A percentile compares a stretch with the other conserved stretches of the same genome.
These are phyloP conservation scores for Meripilus lineatus DNA, from an alignment of 1,284 basidiomycete species.

Conservation along the genomic window DNA sequence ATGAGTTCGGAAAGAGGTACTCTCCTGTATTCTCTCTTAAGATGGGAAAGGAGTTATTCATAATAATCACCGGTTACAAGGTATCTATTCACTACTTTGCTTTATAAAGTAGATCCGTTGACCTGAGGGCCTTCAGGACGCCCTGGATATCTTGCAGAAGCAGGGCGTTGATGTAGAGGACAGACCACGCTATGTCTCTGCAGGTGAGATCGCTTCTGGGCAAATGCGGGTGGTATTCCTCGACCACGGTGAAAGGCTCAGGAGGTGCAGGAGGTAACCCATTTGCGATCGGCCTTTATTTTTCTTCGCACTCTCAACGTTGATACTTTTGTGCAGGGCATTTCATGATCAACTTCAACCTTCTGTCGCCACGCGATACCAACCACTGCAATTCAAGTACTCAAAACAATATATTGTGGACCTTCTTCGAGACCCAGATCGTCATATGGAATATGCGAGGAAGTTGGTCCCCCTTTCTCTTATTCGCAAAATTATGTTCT, in stretches of 20 bases:
- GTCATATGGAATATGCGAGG: slow-evolving; percentile 48
- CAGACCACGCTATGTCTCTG: slow-evolving; percentile 18
- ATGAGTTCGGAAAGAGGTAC: slow-evolving; percentile 33
- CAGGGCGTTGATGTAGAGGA: slow-evolving; percentile 22
- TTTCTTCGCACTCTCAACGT: neutral
- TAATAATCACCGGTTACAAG: slow-evolving; percentile 32
- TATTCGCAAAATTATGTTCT: no score
- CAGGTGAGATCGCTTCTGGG: slow-evolving; percentile 23
- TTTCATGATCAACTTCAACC: slow-evolving; percentile 51
- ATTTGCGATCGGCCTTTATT: neutral
- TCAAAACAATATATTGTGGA: slow-evolving; percentile 49
- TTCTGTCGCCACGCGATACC: slow-evolving; percentile 40
- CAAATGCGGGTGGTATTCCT: slow-evolving; percentile 19
- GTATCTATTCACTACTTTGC: slow-evolving; percentile 12
- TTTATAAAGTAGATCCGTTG: no score
- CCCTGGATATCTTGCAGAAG: slow-evolving; percentile 29
- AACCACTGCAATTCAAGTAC: slow-evolving; percentile 39
- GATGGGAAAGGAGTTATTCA: slow-evolving; percentile 24
- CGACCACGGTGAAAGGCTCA: slow-evolving; percentile 18
- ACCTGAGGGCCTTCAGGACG: slow-evolving; percentile 20
- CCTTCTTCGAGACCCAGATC: slow-evolving; percentile 41
- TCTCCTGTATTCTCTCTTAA: slow-evolving; percentile 32
- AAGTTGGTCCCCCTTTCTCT: slow-evolving; percentile 32
- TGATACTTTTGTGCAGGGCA: slow-evolving; percentile 25
- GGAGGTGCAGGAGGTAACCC: slow-evolving; percentile 21